Base-by-base conservation (phyloP, 495 filamentous ascomycete genomes). In the Talaromyces adpressus region DNA sequence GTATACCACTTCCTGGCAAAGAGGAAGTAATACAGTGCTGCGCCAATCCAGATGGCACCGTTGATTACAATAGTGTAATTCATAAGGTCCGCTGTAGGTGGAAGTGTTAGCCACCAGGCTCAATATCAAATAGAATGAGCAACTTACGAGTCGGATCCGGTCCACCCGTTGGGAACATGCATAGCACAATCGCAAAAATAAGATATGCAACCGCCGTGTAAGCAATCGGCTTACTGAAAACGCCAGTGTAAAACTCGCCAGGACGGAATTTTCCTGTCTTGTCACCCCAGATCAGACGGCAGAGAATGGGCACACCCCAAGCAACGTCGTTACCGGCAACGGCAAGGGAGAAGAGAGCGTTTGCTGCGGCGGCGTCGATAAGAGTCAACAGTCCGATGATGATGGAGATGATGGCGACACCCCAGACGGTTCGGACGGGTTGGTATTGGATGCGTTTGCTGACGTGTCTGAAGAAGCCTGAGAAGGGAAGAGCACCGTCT, bases 1-100 rank as follows among this genome's bases (percentile, higher is more conserved):
- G 87, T 87, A 67, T 89, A 92, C 88, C 89, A 91, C 65, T 85
- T 86, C 12, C 77, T 77, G 0, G 89, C 89, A 36, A 84, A 83
- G 0, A 90, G 70, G 69, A 84, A 81, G 69, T 88, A 89, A 69
- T 89, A 90, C 12, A 71, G n/a, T 66, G 87, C 71, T 6, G 82
- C 78, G 0, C 84, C 84, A 14, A 79, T 65, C 87, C 86, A 89
- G 5, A 89, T 84, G 12, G 85, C 81, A 3, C 73, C 75, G 68
- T 89, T 86, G 66, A 89, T 84, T 0, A 88, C 86, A 22, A 88
- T 77, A 0, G 85, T 87, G 63, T 89, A 89, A 64, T 89, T 89
- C 85, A 89, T 89, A 34, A 71, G 72, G 34, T 80, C 59, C 8
- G 82, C 75, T 79, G 57, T 14, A 12, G n/a, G 29, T 8, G 41